A percentile compares a stretch with the other conserved stretches of the same genome.
Evolutionary conservation across 202 grass and related monocot genomes (phyloP).

Genomic region (Panicum virgatum): DNA sequence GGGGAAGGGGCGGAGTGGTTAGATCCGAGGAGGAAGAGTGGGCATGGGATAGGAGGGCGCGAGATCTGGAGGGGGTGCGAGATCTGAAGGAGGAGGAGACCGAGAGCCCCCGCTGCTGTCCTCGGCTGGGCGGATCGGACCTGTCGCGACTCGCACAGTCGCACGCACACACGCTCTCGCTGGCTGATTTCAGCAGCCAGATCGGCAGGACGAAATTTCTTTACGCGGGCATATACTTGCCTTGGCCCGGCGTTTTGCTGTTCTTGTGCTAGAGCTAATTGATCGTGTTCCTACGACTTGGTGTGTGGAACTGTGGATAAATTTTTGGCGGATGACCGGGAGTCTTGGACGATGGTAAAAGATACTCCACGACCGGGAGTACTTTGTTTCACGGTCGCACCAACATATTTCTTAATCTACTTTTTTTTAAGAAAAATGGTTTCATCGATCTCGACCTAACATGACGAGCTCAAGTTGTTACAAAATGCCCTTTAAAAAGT

Average conservation of each 20-base stretch:
- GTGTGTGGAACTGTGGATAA: background rate
- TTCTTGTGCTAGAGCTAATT: background rate
- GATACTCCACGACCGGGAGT: no score
- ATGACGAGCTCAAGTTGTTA: no score
- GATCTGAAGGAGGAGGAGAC: conserved; percentile 40
- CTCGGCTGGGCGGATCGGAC: conserved; percentile 27
- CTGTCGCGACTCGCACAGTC: conserved; percentile 13
- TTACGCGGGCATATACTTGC: conserved; percentile 28
- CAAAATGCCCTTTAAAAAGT: no score
- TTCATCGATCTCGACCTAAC: no score
- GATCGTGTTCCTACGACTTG: background rate
- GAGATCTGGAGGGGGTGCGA: conserved; percentile 38
- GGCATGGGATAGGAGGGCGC: conserved; percentile 24
- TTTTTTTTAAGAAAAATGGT: no score
- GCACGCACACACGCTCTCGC: background rate
- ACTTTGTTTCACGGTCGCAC: background rate
- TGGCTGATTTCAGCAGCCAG: conserved; percentile 1
- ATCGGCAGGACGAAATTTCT: conserved; percentile 28
- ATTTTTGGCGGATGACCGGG: background rate
- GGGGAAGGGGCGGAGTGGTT: conserved; percentile 44
- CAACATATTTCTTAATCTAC: no score
- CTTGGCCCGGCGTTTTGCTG: background rate
- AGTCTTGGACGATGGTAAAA: background rate
- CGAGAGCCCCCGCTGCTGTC: conserved; percentile 31
- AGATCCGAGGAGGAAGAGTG: conserved; percentile 55